These are phyloP conservation scores for Apiospora rasikravindrae DNA, from an alignment of 2,329 filamentous ascomycete species.

Conservation along the genomic window DNA sequence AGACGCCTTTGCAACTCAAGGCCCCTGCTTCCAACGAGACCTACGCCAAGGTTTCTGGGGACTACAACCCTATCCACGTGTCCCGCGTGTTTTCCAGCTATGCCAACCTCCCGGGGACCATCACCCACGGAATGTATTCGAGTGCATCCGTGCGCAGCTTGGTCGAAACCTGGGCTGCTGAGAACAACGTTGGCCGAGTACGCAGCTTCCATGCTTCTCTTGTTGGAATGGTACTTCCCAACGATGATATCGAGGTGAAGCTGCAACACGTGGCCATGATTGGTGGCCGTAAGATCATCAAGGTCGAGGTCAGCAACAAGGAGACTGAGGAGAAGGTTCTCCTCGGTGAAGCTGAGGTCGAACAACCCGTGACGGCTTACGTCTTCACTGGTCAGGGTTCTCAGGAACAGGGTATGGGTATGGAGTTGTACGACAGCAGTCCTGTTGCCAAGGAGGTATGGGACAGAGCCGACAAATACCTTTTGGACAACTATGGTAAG, in stretches of 20 bases:
- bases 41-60: slow-evolving; percentile 95
- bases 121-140: slow-evolving; percentile 99
- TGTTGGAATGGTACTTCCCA: slow-evolving; percentile 98
- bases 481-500: slow-evolving; percentile 97
- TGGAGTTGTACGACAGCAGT: slow-evolving; percentile 96
- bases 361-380: slow-evolving; percentile 95
- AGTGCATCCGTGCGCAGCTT: slow-evolving; percentile 94
- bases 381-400: slow-evolving; percentile 98
- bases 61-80: slow-evolving; percentile 99
- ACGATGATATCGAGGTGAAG: slow-evolving; percentile 93
- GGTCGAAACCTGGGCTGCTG: slow-evolving; percentile 97
- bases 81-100: slow-evolving; percentile 96
- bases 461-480: slow-evolving; percentile 97
- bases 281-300: slow-evolving; percentile 97
- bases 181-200: slow-evolving; percentile 97
- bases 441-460: slow-evolving; percentile 95
- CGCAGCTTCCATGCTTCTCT: slow-evolving; percentile 96
- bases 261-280: slow-evolving; percentile 98
- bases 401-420: slow-evolving; percentile 99
- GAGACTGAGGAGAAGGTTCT: slow-evolving; percentile 97
- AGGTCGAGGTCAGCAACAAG: slow-evolving; percentile 94
- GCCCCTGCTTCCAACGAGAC: slow-evolving; percentile 97
- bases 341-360: slow-evolving; percentile 93
- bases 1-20: slow-evolving; percentile 84
- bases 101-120: slow-evolving; percentile 93